phyloP scores from a whole-genome alignment of 1,284 basidiomycete genomes.

The Tilletia indica region DNA sequence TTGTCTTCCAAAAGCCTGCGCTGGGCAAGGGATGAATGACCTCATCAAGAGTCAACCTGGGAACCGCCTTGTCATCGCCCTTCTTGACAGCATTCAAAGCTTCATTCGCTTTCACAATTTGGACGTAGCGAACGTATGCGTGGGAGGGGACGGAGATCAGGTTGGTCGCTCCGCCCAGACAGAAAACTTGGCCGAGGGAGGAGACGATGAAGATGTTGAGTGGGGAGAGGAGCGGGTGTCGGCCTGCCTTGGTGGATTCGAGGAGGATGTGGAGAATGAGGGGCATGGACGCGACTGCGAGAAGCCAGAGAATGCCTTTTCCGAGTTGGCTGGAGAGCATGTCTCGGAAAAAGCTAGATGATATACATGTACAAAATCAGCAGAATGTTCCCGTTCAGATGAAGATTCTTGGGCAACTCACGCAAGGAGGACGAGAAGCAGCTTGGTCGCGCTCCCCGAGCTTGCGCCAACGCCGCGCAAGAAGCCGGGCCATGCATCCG shows the following conservation, averaged over 20 bases:
- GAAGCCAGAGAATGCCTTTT: conserved; percentile 8
- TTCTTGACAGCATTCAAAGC: conserved; percentile 3
- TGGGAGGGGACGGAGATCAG: conserved; percentile 7
- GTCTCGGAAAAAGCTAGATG: conserved; percentile 14
- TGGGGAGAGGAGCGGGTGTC: background rate
- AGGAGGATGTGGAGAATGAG: conserved; percentile 6
- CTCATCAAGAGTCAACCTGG: background rate
- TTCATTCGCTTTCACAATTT: background rate
- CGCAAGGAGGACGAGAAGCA: conserved; percentile 7
- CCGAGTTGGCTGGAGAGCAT: conserved; percentile 8
- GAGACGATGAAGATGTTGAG: conserved; percentile 11
- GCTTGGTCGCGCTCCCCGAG: background rate
- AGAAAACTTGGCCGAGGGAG: conserved; percentile 18
- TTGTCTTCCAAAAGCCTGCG: background rate
- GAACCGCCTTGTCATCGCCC: background rate
- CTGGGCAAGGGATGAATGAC: background rate
- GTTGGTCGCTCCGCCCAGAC: conserved; percentile 7
- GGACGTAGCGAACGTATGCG: background rate
- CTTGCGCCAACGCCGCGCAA: background rate
- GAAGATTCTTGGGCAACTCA: background rate
- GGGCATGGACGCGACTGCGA: conserved; percentile 7
- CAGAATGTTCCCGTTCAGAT: background rate
- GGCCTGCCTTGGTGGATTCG: conserved; percentile 13
- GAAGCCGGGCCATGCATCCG: conserved; percentile 2
- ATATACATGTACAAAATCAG: too few species aligned